phyloP scores from a whole-genome alignment of 768 basidiomycete genomes.

The Polyporus arcularius region DNA sequence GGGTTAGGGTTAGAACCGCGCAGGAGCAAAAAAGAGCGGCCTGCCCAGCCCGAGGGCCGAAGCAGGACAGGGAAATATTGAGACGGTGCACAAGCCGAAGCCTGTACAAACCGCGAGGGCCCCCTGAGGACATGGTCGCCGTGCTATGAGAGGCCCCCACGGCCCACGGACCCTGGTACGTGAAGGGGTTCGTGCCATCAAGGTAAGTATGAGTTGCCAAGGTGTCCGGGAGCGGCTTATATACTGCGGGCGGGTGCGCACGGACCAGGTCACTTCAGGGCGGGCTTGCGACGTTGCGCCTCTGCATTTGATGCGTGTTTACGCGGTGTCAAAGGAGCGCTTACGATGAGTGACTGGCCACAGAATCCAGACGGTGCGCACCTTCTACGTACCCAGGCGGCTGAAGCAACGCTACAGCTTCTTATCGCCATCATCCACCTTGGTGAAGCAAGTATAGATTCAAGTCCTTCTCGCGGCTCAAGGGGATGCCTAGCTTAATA shows the following conservation, averaged over 20 bases:
- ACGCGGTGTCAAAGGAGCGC: background rate
- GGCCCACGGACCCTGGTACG: slow-evolving; percentile 25
- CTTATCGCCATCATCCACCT: no score
- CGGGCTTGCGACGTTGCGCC: background rate
- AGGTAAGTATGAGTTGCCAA: slow-evolving; percentile 25
- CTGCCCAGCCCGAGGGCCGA: slow-evolving; percentile 25
- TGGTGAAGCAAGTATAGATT: no score
- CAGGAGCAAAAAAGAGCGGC: slow-evolving; percentile 13
- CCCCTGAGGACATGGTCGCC: slow-evolving; percentile 57
- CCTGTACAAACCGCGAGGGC: slow-evolving; percentile 41
- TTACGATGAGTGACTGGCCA: no score
- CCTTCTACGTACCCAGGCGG: no score
- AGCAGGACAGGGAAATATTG: slow-evolving; percentile 26
- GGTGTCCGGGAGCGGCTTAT: slow-evolving; percentile 3
- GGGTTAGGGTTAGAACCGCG: slow-evolving; percentile 21
- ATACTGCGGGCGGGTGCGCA: slow-evolving; percentile 9
- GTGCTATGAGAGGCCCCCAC: slow-evolving; percentile 35
- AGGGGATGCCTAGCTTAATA: no score
- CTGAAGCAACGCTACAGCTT: no score
- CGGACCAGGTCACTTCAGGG: slow-evolving; percentile 22
- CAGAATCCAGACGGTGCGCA: no score
- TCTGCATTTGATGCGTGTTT: no score
- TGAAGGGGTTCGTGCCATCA: slow-evolving; percentile 29
- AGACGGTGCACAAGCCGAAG: slow-evolving; percentile 38
- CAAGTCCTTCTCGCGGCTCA: no score